phyloP scores from a whole-genome alignment of 768 basidiomycete genomes.

The Tulasnella sp. region DNA sequence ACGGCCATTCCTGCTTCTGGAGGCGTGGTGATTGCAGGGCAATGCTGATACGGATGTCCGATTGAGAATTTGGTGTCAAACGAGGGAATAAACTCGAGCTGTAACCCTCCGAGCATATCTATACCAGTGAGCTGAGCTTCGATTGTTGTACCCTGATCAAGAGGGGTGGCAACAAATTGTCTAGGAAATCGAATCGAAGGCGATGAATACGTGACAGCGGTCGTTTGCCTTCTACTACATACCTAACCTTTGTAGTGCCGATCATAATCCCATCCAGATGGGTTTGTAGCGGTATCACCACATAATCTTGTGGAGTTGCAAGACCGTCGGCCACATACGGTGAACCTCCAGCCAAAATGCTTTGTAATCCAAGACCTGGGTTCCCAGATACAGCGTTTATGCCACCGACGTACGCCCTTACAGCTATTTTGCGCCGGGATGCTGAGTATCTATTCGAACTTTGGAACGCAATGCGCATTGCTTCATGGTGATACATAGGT shows the following conservation, averaged over 20 bases:
- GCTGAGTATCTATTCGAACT: neutral
- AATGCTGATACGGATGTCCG: too few species aligned
- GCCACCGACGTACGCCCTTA: neutral
- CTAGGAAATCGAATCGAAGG: neutral
- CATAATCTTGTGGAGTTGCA: neutral
- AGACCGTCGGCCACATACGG: too few species aligned
- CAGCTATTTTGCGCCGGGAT: neutral
- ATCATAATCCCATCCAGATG: neutral
- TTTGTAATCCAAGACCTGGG: neutral
- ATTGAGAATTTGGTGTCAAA: neutral
- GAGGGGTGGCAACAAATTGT: neutral
- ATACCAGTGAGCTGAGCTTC: neutral
- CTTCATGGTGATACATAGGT: neutral
- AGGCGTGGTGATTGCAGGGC: too few species aligned
- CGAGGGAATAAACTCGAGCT: neutral
- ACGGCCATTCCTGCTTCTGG: too few species aligned
- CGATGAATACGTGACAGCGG: neutral
- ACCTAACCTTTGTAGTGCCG: neutral
- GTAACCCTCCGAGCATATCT: neutral
- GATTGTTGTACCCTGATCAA: neutral
- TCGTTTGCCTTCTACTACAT: too few species aligned
- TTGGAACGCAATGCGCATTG: neutral
- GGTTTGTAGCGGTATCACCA: neutral
- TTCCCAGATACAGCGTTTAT: neutral
- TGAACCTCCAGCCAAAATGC: too few species aligned